A percentile compares a stretch with the other conserved stretches of the same genome.
Conservation (phyloP, 345 rosid species). For the Citrus glauca region DNA sequence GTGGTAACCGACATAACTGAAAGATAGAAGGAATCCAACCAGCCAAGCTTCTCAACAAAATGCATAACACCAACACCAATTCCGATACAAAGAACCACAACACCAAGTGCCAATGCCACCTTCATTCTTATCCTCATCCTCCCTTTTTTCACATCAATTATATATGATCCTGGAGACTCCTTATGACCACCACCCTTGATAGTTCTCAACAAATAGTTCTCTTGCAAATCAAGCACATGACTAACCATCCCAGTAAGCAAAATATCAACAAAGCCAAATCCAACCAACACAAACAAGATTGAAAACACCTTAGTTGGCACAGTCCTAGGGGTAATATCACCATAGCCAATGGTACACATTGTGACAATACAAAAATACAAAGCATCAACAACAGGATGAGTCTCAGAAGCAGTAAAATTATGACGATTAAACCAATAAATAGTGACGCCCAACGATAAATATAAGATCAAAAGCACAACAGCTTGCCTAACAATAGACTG, state of each 20-base stretch:
- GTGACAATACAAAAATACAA: constrained; percentile 88
- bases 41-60: constrained; percentile 63
- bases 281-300: constrained; percentile 78
- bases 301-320: constrained; percentile 70
- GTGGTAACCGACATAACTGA: constrained; percentile 98
- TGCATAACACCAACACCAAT: constrained; percentile 78
- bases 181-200: constrained; percentile 36
- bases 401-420: constrained; percentile 42
- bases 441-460: constrained; percentile 63
- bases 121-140: constrained; percentile 96
- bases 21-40: constrained; percentile 86
- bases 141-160: constrained; percentile 85
- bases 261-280: constrained; percentile 77
- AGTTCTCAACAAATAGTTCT: constrained; percentile 61
- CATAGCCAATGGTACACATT: constrained; percentile 94
- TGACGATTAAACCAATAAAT: constrained; percentile 64
- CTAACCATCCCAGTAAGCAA: constrained; percentile 79
- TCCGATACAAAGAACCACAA: constrained; percentile 81
- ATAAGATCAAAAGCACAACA: constrained; percentile 45
- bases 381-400: constrained; percentile 90
- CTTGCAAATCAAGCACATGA: constrained; percentile 88
- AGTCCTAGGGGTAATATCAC: constrained; percentile 75
- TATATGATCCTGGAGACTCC: constrained; percentile 44
- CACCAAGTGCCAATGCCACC: constrained; percentile 87
- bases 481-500: constrained; percentile 60